These are phyloP conservation scores for Aphanocladium album DNA, from an alignment of 2,329 filamentous ascomycete species.

Conservation along the genomic window DNA sequence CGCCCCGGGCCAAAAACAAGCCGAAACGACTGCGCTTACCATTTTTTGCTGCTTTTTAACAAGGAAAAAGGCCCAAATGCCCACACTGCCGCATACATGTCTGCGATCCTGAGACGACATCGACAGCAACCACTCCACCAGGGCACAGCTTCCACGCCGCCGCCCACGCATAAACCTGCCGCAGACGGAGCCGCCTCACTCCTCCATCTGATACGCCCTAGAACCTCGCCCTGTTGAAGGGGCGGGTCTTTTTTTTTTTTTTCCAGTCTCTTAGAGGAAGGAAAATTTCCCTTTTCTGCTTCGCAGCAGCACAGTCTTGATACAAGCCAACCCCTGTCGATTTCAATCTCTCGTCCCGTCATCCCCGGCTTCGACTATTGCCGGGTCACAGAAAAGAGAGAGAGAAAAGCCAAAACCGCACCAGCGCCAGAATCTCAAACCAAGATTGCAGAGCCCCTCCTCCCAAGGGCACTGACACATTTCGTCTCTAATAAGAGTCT, in stretches of 20 bases:
- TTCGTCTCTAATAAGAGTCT: conserved; percentile 5
- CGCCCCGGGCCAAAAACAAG: background rate
- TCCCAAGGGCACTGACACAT: background rate
- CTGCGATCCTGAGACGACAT: conserved; percentile 10
- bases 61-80: background rate
- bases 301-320: background rate
- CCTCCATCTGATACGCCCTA: background rate
- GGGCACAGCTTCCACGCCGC: background rate
- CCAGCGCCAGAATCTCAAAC: conserved; percentile 7
- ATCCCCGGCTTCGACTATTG: background rate
- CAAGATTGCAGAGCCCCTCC: background rate
- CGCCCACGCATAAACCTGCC: background rate
- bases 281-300: too few relatives aligned
- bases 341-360: background rate
- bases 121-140: background rate
- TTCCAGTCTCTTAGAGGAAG: background rate
- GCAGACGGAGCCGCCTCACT: background rate
- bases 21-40: background rate
- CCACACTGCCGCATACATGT: conserved; percentile 8
- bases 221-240: background rate
- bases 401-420: background rate
- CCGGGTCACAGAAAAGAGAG: background rate
- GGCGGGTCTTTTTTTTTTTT: too few relatives aligned
- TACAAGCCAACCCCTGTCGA: background rate
- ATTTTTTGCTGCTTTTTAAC: background rate